A percentile compares a stretch with the other conserved stretches of the same genome.
Conservation (phyloP, 1,139 yeast species). For the Saccharomyces hybrid region DNA sequence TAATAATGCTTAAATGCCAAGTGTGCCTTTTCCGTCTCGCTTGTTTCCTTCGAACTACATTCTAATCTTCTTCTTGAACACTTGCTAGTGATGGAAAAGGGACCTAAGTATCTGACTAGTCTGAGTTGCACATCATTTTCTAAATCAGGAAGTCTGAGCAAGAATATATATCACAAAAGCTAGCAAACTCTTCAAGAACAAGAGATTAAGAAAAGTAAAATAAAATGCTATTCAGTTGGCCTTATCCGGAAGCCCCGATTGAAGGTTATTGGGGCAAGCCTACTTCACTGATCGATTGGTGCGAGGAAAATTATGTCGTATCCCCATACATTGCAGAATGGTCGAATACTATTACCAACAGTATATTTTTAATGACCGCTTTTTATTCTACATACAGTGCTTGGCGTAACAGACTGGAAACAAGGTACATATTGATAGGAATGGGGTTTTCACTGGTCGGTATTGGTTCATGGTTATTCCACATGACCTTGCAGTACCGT, state of each 20-base stretch:
- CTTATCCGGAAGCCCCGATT: conserved; percentile 33
- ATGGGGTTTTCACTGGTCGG: conserved; percentile 85
- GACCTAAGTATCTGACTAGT: not conserved
- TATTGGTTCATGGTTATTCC: conserved; percentile 89
- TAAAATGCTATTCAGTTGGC: conserved; percentile 19
- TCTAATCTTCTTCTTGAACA: not conserved
- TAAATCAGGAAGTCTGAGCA: not conserved
- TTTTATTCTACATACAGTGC: conserved; percentile 59
- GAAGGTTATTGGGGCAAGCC: conserved; percentile 35
- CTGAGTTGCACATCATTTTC: not conserved
- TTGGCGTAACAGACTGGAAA: conserved; percentile 52
- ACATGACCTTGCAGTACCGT: conserved; percentile 85
- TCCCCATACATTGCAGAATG: conserved; percentile 84
- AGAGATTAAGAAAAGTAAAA: not conserved
- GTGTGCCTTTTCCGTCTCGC: not conserved
- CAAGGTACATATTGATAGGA: conserved; percentile 62
- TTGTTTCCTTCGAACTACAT: not conserved
- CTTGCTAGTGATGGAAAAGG: not conserved
- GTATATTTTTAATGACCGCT: conserved; percentile 61
- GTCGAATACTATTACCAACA: conserved; percentile 71
- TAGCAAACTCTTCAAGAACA: not conserved
- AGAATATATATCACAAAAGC: not conserved
- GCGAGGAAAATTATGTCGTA: conserved; percentile 90
- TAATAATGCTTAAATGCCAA: not conserved
- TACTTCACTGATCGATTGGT: conserved; percentile 83